Percentiles rank a stretch among this genome's conserved stretches.
phyloP scores from a whole-genome alignment of 2,329 filamentous ascomycete species.

The Fusarium xylarioides region DNA sequence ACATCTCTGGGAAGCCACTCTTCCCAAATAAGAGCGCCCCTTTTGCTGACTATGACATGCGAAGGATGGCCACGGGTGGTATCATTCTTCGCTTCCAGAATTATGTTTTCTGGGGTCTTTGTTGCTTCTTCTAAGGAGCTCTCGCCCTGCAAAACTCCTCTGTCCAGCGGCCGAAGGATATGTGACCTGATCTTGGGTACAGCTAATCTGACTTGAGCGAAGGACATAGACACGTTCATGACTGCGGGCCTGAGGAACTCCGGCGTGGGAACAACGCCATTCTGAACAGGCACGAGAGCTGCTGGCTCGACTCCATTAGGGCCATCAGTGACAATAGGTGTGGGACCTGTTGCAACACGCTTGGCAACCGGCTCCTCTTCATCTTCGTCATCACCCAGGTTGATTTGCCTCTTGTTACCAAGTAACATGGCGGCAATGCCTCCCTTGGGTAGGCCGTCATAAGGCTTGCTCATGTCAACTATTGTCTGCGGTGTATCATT shows the following conservation, averaged over 20 bases:
- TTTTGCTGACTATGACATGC: slow-evolving; percentile 81
- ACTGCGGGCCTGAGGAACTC: slow-evolving; percentile 90
- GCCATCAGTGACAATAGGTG: slow-evolving; percentile 79
- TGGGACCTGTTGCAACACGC: slow-evolving; percentile 71
- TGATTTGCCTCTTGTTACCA: slow-evolving; percentile 90
- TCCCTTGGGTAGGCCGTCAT: slow-evolving; percentile 90
- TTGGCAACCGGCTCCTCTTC: slow-evolving; percentile 66
- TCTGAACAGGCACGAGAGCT: slow-evolving; percentile 65
- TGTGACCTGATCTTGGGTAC: slow-evolving; percentile 87
- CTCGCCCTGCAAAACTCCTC: slow-evolving; percentile 64
- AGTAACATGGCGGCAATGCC: slow-evolving; percentile 86
- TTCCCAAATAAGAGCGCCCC: slow-evolving; percentile 87
- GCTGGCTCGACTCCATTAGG: slow-evolving; percentile 82
- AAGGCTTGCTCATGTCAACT: slow-evolving; percentile 91
- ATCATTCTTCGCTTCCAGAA: slow-evolving; percentile 91
- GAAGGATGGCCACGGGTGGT: slow-evolving; percentile 81
- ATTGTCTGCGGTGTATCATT: slow-evolving; percentile 82
- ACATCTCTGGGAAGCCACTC: slow-evolving; percentile 90
- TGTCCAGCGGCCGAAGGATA: slow-evolving; percentile 83
- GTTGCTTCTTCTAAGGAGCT: slow-evolving; percentile 67
- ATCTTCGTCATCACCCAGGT: slow-evolving; percentile 78
- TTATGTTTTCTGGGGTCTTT: slow-evolving; percentile 72
- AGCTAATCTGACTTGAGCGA: slow-evolving; percentile 85
- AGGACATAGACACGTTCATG: slow-evolving; percentile 79
- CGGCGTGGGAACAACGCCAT: slow-evolving; percentile 74